Evolutionary conservation across 2,329 filamentous ascomycete genomes (phyloP).

Genomic region (Colletotrichum endophyticum): DNA sequence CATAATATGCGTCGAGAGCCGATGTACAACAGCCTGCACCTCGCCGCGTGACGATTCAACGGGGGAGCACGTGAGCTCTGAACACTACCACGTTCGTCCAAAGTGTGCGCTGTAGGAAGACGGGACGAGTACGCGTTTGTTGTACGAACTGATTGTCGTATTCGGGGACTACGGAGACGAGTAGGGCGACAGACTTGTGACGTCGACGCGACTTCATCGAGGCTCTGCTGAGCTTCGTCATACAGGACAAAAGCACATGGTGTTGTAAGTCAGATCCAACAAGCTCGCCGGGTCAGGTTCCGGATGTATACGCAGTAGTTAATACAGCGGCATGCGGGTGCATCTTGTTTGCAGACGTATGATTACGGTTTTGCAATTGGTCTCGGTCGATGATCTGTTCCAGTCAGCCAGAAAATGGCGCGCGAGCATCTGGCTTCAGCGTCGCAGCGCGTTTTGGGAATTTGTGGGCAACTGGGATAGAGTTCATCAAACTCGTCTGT

Average conservation of each 20-base stretch:
- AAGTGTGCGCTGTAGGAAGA: background rate
- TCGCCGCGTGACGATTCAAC: background rate
- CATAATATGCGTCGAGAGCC: background rate
- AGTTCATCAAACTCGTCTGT: background rate
- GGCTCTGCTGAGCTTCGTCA: background rate
- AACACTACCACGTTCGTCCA: background rate
- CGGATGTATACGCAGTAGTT: background rate
- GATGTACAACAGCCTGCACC: background rate
- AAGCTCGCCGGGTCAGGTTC: background rate
- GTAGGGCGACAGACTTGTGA: background rate
- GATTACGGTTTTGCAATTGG: background rate
- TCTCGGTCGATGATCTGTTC: background rate
- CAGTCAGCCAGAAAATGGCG: background rate
- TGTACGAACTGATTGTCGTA: background rate
- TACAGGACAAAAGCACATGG: background rate
- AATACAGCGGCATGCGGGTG: background rate
- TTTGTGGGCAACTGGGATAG: slow-evolving; percentile 6
- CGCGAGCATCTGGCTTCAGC: background rate
- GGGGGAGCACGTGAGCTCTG: background rate
- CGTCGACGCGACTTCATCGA: background rate
- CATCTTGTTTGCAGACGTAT: background rate
- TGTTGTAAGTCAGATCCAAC: background rate
- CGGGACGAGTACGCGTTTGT: background rate
- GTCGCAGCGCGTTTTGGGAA: background rate
- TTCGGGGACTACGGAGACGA: background rate